Conservation (phyloP, 2,329 filamentous ascomycete genomes). For the Mariannaea elegans region DNA sequence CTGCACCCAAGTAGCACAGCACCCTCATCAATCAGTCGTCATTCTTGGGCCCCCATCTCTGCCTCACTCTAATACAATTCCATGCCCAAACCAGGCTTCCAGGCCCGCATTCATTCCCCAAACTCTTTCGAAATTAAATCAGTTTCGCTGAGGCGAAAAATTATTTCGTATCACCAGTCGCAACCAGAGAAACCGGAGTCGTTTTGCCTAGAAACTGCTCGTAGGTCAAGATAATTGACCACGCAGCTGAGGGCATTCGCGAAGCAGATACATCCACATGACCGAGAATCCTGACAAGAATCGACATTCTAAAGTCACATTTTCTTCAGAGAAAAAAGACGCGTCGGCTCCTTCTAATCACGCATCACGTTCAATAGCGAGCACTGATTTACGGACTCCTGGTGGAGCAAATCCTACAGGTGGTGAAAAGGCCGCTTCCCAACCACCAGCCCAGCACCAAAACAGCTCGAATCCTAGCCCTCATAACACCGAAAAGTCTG, state of each 20-base stretch:
- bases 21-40: too few relatives aligned
- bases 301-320: neutral
- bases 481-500: neutral
- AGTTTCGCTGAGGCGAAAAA: too few relatives aligned
- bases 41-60: too few relatives aligned
- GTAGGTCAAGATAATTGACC: neutral
- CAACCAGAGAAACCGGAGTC: too few relatives aligned
- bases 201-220: neutral
- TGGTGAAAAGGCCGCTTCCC: neutral
- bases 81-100: too few relatives aligned
- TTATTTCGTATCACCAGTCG: too few relatives aligned
- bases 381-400: neutral
- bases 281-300: neutral
- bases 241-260: slow-evolving; percentile 1
- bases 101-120: too few relatives aligned
- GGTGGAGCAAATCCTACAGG: neutral
- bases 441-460: neutral
- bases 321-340: neutral
- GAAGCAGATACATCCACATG: neutral
- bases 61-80: too few relatives aligned
- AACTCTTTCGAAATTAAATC: too few relatives aligned
- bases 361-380: neutral
- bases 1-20: too few relatives aligned
- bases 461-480: neutral
- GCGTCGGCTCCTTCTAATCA: neutral